Base-by-base conservation (phyloP, 2,329 filamentous ascomycete genomes). In the Fusarium ramigenum region DNA sequence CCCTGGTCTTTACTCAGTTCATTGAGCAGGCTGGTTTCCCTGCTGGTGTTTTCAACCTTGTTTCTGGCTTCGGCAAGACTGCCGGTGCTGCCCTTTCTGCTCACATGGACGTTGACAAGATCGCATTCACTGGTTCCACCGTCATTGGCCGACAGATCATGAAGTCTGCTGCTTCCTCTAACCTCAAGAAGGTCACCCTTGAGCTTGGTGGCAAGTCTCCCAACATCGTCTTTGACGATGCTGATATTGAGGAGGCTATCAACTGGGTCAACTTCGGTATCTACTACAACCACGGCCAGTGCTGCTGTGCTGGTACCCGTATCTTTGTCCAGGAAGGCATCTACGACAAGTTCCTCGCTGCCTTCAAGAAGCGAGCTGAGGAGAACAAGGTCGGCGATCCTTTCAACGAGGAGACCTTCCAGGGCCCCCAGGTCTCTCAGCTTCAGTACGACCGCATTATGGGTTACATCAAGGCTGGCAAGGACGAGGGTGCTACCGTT, bases 361-460 rank as follows among this genome's bases (percentile, higher is more conserved):
- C 89, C 58, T 97, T 97, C 89, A 95, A 93, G 90, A 88, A 90
- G 85, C 91, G 93, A 60, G 92, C 93, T 42, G 79, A 85, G 77
- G 82, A 89, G 85, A 96, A 96, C 88, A 88, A 91, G 78, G 92
- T 97, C 75, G 94, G 94, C 76, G 92, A 97, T 86, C 94, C 94
- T 74, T 96, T 96, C 87, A 85, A 88, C 78, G 81, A 88, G 75
- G 88, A 93, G 72, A 96, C 93, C 75, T 96, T 96, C 93, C 94
- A 96, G 84, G 94, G 94, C 58, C 94, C 94, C 43, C 94, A 96
- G 85, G 92, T 97, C 79, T 94, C 92, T 75, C 88, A 96, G 84
- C 85, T 95, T 60, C 94, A 97, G 84, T 96, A 93, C 79, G 93
- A 97, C 85, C 92, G 93, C 76, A 95, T 97, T 85, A 96, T 96